Conservation (phyloP, 345 rosid genomes). For the Eucalyptus leucophloia region DNA sequence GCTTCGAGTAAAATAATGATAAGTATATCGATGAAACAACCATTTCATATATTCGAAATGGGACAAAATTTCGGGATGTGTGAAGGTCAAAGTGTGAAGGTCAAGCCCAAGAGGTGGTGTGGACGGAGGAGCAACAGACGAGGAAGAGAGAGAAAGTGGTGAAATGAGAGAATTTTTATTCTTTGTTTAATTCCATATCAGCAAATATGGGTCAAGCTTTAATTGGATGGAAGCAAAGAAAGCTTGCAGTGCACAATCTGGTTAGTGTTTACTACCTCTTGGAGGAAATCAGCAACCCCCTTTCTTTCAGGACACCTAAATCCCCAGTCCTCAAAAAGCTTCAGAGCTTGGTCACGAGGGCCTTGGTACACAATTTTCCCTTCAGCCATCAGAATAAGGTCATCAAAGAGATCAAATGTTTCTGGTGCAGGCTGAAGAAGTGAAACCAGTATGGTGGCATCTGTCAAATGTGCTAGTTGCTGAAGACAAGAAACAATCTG, state of each 20-base stretch:
- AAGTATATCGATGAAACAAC: rapidly evolving
- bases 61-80: too few relatives aligned
- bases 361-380: constrained; percentile 55
- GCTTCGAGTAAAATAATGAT: too few relatives aligned
- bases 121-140: rapidly evolving
- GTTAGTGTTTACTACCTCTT: constrained; percentile 17
- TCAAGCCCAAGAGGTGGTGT: too few relatives aligned
- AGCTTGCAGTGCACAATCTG: background rate
- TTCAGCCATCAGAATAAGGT: constrained; percentile 44
- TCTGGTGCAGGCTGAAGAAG: constrained; percentile 77
- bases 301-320: constrained; percentile 53
- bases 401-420: constrained; percentile 54
- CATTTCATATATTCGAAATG: too few relatives aligned
- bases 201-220: too few relatives aligned
- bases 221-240: too few relatives aligned
- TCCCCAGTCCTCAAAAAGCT: constrained; percentile 46
- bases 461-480: constrained; percentile 48
- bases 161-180: too few relatives aligned
- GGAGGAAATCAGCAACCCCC: constrained; percentile 54
- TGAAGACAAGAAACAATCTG: constrained; percentile 49
- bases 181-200: too few relatives aligned
- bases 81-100: too few relatives aligned
- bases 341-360: constrained; percentile 12
- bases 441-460: constrained; percentile 41
- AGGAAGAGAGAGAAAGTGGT: too few relatives aligned